Percentiles rank a stretch among this genome's conserved stretches.
phyloP scores from a whole-genome alignment of 2,329 filamentous ascomycete genomes.

The Hymenoscyphus linearis region DNA sequence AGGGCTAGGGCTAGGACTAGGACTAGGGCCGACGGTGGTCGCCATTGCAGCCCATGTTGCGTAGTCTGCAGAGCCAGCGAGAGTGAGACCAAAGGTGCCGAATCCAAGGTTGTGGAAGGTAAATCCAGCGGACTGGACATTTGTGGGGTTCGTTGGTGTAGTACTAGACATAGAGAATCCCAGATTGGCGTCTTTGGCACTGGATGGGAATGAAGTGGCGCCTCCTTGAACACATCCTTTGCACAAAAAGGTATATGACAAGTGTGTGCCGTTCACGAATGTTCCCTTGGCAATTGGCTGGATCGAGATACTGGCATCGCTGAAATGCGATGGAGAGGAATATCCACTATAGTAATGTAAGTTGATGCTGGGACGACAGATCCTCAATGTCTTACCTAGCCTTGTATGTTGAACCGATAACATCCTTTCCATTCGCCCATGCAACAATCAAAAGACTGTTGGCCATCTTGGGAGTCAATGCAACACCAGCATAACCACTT shows the following conservation, averaged over 20 bases:
- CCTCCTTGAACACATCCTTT: slow-evolving; percentile 37
- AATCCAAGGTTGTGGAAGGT: slow-evolving; percentile 10
- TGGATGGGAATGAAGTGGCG: slow-evolving; percentile 29
- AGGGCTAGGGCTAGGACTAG: no score
- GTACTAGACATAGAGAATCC: slow-evolving; percentile 14
- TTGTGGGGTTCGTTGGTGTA: slow-evolving; percentile 11
- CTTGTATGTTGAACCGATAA: slow-evolving; percentile 37
- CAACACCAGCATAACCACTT: slow-evolving; percentile 45
- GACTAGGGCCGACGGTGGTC: slow-evolving; percentile 9
- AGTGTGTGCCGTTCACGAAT: slow-evolving; percentile 47
- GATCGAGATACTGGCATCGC: slow-evolving; percentile 36
- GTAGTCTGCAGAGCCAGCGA: slow-evolving; percentile 11
- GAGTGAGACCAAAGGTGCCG: slow-evolving; percentile 11
- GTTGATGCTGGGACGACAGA: slow-evolving; percentile 5
- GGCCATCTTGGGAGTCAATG: slow-evolving; percentile 41
- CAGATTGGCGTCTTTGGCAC: slow-evolving; percentile 3
- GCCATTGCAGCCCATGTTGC: slow-evolving; percentile 15
- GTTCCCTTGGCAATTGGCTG: slow-evolving; percentile 45
- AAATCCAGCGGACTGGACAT: slow-evolving; percentile 9
- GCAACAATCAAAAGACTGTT: slow-evolving; percentile 43
- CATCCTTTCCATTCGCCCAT: slow-evolving; percentile 42
- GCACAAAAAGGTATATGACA: slow-evolving; percentile 51
- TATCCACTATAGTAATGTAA: slow-evolving; percentile 35
- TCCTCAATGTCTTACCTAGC: slow-evolving; percentile 32
- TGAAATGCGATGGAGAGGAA: slow-evolving; percentile 40